Base-by-base conservation (phyloP, 2,329 filamentous ascomycete species). In the Fusarium luffae region DNA sequence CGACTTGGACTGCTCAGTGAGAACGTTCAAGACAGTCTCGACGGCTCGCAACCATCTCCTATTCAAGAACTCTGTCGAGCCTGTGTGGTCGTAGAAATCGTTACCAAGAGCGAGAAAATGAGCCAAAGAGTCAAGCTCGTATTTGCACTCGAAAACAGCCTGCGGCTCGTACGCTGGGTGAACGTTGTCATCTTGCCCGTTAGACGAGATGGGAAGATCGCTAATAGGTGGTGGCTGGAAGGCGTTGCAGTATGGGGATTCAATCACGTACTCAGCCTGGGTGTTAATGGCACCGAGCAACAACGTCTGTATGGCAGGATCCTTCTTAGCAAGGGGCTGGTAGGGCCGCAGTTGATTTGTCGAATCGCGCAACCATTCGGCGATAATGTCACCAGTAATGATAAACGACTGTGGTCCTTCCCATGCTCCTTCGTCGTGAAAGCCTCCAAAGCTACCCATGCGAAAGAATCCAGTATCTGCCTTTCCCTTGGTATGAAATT, bases 141-240 rank as follows among this genome's bases (percentile, higher is more conserved):
- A 99, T 81, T 99, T 99, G 88, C 96, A 99, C 81, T 99, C 96
- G 71, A 98, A 99, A 5, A 99, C 96, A 50, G 90, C 88, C 1
- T 85, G 88, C 1, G 91, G 91, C 76, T 98, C 94, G 77, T 97
- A 98, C 1, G 85, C 85, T 1, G 96, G 96, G 74, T 97, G 93
- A 0, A 99, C 96, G 11, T 78, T 81, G 76, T 99, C 96, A 21
- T 91, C 87, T 77, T 97, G 93, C 5, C 93, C 93, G 75, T 95
- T 97, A 73, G 88, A 86, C 18, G 90, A 90, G 8, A 91, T 84
- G 5, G 85, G 81, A 1, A 98, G 85, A 18, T 91, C 88, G 69
- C 93, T 94, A 9, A 94, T 93, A 4, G 93, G 91, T 1, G 96
- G 96, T 7, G 96, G 95, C 78, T 99, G 96, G 80, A 98, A 99